phyloP scores from a whole-genome alignment of 495 filamentous ascomycete genomes.

The Clohesyomyces aquaticus region DNA sequence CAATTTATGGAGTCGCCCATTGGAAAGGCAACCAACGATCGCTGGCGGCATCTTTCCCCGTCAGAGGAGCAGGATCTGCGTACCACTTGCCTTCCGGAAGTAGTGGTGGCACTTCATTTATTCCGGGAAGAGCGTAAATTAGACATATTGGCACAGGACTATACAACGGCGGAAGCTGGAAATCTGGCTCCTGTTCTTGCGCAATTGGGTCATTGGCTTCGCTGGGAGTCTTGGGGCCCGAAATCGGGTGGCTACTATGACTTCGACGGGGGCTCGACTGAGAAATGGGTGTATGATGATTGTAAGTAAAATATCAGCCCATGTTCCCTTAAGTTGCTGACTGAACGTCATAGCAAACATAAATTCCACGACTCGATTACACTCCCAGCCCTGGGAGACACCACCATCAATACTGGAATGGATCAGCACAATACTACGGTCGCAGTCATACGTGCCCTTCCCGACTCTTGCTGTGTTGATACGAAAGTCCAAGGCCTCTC shows the following conservation, averaged over 20 bases:
- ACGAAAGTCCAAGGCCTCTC: slow-evolving; percentile 35
- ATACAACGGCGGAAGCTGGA: slow-evolving; percentile 54
- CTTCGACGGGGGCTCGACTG: slow-evolving; percentile 66
- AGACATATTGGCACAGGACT: slow-evolving; percentile 63
- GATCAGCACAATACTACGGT: slow-evolving; percentile 54
- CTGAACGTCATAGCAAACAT: not conserved
- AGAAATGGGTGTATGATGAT: slow-evolving; percentile 65
- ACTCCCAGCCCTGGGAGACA: slow-evolving; percentile 59
- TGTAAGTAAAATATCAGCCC: slow-evolving; percentile 4
- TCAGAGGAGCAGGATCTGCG: slow-evolving; percentile 57
- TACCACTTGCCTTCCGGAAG: slow-evolving; percentile 63
- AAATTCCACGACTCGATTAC: slow-evolving; percentile 23
- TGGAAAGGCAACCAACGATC: slow-evolving; percentile 38
- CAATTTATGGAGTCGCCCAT: slow-evolving; percentile 36
- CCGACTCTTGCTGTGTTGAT: slow-evolving; percentile 39
- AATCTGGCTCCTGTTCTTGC: slow-evolving; percentile 72
- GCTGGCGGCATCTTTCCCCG: slow-evolving; percentile 35
- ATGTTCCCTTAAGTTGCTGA: not conserved
- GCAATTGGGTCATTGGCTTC: slow-evolving; percentile 83
- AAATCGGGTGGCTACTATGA: slow-evolving; percentile 64
- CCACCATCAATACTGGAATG: slow-evolving; percentile 73
- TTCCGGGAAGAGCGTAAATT: slow-evolving; percentile 88
- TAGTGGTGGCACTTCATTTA: slow-evolving; percentile 80
- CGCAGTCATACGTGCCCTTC: slow-evolving; percentile 18
- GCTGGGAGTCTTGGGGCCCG: slow-evolving; percentile 73